These are phyloP conservation scores for Alternaria triticina DNA, from an alignment of 2,329 filamentous ascomycete genomes.

Conservation along the genomic window DNA sequence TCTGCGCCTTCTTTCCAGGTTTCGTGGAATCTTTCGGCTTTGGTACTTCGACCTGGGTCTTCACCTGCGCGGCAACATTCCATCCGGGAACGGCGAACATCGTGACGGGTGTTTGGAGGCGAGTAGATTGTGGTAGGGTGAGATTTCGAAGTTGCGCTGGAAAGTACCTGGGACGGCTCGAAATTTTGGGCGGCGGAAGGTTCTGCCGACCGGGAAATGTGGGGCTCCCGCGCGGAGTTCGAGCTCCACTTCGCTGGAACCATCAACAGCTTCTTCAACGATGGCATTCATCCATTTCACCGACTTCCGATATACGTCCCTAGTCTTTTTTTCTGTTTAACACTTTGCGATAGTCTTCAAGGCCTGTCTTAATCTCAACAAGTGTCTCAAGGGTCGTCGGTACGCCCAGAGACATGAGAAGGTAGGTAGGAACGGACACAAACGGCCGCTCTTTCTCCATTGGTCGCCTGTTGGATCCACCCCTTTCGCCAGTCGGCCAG, in stretches of 20 bases:
- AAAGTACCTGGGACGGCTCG: constrained; percentile 5
- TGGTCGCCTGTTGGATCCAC: neutral
- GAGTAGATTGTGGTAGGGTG: neutral
- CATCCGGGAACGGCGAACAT: constrained; percentile 97
- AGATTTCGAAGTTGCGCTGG: neutral
- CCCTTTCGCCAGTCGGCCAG: neutral
- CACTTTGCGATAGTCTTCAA: neutral
- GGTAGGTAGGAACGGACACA: neutral
- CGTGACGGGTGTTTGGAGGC: neutral
- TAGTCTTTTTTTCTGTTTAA: accelerated
- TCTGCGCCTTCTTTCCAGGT: constrained; percentile 63
- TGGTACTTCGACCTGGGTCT: constrained; percentile 66
- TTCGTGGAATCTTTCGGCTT: constrained; percentile 46
- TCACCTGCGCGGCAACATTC: constrained; percentile 79
- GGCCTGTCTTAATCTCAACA: accelerated
- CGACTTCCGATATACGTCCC: neutral
- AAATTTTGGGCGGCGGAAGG: constrained; percentile 27
- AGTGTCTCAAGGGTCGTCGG: neutral
- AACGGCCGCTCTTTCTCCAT: neutral
- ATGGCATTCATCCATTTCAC: neutral
- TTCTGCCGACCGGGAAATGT: constrained; percentile 24
- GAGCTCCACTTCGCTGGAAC: neutral
- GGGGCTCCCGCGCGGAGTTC: constrained; percentile 26
- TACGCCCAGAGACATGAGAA: neutral
- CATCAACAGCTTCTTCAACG: neutral